A percentile compares a stretch with the other conserved stretches of the same genome.
These are phyloP conservation scores for Blastocrithidia nonstop DNA, from an alignment of 208 protist genomes.

Conservation along the genomic window DNA sequence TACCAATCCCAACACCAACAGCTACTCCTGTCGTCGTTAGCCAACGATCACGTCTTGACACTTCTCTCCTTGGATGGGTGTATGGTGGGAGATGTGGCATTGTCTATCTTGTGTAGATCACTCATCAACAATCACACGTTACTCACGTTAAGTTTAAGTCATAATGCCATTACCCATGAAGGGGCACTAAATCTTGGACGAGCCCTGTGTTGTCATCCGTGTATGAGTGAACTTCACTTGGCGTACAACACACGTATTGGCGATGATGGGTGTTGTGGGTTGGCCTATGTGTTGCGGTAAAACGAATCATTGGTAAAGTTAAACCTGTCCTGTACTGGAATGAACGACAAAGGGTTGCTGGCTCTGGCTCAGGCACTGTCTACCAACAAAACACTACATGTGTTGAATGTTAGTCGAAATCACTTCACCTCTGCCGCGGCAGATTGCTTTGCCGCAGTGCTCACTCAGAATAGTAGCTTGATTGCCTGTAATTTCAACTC, in stretches of 20 bases:
- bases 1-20: no score
- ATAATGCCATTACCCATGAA: conserved; percentile 36
- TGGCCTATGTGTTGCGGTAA: conserved; percentile 44
- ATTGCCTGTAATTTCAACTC: conserved; percentile 30
- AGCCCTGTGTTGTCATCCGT: conserved; percentile 34
- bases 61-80: conserved; percentile 39
- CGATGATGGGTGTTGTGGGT: conserved; percentile 65
- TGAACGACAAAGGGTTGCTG: conserved; percentile 66
- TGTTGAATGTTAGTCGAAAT: conserved; percentile 55
- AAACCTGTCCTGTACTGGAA: conserved; percentile 45
- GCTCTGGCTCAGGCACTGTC: conserved; percentile 74
- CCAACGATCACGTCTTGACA: conserved; percentile 30
- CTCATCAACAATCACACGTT: conserved; percentile 36
- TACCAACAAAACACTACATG: conserved; percentile 38
- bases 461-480: conserved; percentile 52
- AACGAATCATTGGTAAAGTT: conserved; percentile 29
- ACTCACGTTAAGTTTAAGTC: conserved; percentile 25
- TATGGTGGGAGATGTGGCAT: conserved; percentile 29
- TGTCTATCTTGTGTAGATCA: conserved; percentile 42
- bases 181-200: conserved; percentile 47
- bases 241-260: conserved; percentile 45
- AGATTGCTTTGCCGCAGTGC: conserved; percentile 48
- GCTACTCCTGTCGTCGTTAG: conserved; percentile 15
- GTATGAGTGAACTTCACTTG: conserved; percentile 35
- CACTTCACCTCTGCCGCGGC: conserved; percentile 66